Evolutionary conservation across 495 filamentous ascomycete species (phyloP).

Genomic region (Evernia prunastri): DNA sequence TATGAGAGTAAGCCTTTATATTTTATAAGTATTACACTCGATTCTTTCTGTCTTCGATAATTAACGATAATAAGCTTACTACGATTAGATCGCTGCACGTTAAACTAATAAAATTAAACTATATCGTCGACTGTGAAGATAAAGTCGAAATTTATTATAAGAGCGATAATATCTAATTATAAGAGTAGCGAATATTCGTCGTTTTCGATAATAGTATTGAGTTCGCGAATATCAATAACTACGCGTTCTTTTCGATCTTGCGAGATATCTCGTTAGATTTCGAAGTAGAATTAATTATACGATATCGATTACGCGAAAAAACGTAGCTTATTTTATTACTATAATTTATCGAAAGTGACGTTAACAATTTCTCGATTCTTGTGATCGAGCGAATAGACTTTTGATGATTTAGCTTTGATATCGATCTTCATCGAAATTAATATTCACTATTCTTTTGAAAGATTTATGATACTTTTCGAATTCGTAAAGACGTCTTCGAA

Average conservation of each 20-base stretch:
- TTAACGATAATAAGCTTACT: conserved; percentile 11
- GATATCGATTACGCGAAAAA: background rate
- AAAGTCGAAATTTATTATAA: background rate
- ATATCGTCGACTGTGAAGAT: background rate
- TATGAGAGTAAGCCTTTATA: conserved; percentile 13
- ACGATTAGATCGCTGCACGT: background rate
- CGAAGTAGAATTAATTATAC: background rate
- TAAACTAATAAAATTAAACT: conserved; percentile 17
- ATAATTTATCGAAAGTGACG: conserved; percentile 24
- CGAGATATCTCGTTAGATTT: background rate
- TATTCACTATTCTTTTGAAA: conserved; percentile 11
- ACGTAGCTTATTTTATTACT: conserved; percentile 8
- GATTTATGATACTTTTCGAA: background rate
- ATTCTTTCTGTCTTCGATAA: conserved; percentile 10
- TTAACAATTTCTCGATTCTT: conserved; percentile 21
- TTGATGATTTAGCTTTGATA: background rate
- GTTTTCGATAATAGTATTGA: conserved; percentile 11
- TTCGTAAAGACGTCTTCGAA: conserved; percentile 6
- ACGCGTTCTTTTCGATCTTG: conserved; percentile 5
- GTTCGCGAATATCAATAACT: conserved; percentile 12
- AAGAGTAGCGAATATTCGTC: conserved; percentile 2
- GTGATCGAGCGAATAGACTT: background rate
- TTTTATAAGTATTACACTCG: conserved; percentile 7
- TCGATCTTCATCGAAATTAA: background rate
- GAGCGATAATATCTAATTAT: conserved; percentile 6